These are phyloP conservation scores for Parathielavia appendiculata DNA, from an alignment of 495 filamentous ascomycete species.

Conservation along the genomic window DNA sequence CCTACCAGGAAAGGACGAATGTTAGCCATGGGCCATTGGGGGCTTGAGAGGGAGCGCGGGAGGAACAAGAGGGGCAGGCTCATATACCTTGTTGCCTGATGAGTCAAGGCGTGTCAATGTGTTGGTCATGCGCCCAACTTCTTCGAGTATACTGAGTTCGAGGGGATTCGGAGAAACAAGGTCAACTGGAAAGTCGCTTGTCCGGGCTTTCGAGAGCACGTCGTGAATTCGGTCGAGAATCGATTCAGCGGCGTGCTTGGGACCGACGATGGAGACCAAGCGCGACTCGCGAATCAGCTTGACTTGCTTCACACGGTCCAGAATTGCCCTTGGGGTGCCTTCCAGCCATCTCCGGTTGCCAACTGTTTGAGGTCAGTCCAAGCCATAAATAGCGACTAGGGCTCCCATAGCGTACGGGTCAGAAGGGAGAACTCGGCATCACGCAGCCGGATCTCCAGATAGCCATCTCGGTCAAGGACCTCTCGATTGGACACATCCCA, in stretches of 20 bases:
- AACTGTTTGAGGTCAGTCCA: conserved; percentile 22
- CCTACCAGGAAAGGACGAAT: conserved; percentile 7
- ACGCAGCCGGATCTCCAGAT: conserved; percentile 30
- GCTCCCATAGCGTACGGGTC: conserved; percentile 29
- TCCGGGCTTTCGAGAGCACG: conserved; percentile 25
- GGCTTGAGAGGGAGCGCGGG: neutral
- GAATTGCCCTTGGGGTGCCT: conserved; percentile 23
- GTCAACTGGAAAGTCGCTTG: conserved; percentile 14
- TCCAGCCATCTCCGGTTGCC: conserved; percentile 34
- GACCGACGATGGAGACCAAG: conserved; percentile 33
- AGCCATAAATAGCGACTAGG: neutral
- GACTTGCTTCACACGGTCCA: conserved; percentile 34
- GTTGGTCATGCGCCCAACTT: conserved; percentile 43
- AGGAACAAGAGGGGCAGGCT: neutral
- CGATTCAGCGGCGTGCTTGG: conserved; percentile 28
- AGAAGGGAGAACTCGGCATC: conserved; percentile 35
- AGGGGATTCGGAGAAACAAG: conserved; percentile 23
- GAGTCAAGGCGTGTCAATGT: conserved; percentile 30
- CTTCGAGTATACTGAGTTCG: conserved; percentile 29
- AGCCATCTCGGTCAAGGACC: conserved; percentile 29
- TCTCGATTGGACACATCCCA: conserved; percentile 36
- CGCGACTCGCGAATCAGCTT: conserved; percentile 25
- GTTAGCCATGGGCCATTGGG: neutral
- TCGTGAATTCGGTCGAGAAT: conserved; percentile 39
- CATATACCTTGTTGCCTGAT: conserved; percentile 23